phyloP scores from a whole-genome alignment of 2,329 filamentous ascomycete species.

The Dryadomyces sulphureus region DNA sequence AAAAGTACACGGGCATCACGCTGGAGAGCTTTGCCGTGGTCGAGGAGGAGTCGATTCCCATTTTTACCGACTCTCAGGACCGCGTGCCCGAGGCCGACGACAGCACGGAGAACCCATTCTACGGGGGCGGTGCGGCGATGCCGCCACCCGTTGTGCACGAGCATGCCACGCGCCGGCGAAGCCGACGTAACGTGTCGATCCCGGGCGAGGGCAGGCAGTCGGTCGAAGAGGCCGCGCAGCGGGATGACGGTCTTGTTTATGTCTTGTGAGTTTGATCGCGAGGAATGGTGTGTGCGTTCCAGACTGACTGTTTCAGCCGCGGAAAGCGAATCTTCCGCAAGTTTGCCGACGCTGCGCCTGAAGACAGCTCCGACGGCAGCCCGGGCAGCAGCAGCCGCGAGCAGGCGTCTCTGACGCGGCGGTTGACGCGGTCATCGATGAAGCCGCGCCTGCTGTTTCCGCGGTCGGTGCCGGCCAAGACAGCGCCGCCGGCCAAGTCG shows the following conservation, averaged over 20 bases:
- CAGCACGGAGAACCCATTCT: constrained; percentile 60
- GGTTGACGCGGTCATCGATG: constrained; percentile 51
- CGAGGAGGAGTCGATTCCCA: constrained; percentile 46
- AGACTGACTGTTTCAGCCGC: constrained; percentile 36
- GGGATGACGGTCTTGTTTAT: constrained; percentile 60
- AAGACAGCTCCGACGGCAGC: constrained; percentile 9
- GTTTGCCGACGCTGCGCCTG: constrained; percentile 27
- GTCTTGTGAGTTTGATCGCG: constrained; percentile 55
- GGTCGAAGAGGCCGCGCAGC: constrained; percentile 47
- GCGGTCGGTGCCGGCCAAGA: constrained; percentile 16
- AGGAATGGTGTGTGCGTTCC: constrained; percentile 54
- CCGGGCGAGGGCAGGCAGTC: constrained; percentile 42
- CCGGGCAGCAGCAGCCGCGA: constrained; percentile 16
- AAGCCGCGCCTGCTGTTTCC: constrained; percentile 62
- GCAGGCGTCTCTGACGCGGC: constrained; percentile 12
- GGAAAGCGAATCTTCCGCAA: constrained; percentile 67
- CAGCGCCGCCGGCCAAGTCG: constrained; percentile 8
- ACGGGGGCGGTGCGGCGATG: constrained; percentile 26
- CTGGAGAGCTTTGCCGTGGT: constrained; percentile 44
- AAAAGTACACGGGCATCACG: constrained; percentile 39
- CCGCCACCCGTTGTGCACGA: neutral
- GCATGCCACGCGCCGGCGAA: constrained; percentile 31
- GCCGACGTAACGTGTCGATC: constrained; percentile 40
- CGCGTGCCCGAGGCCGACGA: constrained; percentile 53
- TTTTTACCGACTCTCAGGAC: constrained; percentile 71